Conservation (phyloP, 176 grass and related monocot species). For the Puya raimondii region DNA sequence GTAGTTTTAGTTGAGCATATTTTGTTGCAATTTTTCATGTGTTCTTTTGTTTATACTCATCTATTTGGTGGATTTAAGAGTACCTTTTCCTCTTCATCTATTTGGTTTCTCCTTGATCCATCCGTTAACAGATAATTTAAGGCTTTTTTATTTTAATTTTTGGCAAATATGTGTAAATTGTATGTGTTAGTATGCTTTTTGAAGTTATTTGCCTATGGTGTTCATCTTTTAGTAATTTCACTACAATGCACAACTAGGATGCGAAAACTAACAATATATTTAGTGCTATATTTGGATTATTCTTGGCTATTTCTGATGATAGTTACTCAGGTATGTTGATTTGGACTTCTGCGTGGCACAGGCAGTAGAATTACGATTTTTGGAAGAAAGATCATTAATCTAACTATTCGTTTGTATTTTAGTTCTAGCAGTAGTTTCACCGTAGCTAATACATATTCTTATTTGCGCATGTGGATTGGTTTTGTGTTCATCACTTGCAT, state of each 20-base stretch:
- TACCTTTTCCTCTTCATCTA: neutral
- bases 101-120: neutral
- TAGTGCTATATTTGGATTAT: neutral
- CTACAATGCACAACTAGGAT: neutral
- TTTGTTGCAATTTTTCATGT: neutral
- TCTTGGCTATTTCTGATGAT: neutral
- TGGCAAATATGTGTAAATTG: neutral
- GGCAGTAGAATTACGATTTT: too few relatives aligned
- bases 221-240: neutral
- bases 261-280: neutral
- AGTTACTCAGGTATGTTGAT: neutral
- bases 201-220: neutral
- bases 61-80: neutral
- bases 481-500: too few relatives aligned
- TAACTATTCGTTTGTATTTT: too few relatives aligned
- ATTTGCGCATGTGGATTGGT: too few relatives aligned
- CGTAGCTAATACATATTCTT: too few relatives aligned
- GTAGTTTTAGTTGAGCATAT: neutral
- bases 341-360: too few relatives aligned
- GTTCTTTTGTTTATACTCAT: neutral
- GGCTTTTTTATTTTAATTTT: neutral
- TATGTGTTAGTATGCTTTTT: neutral
- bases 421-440: too few relatives aligned
- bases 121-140: neutral
- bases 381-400: too few relatives aligned